These are phyloP conservation scores for Rosa multiflora DNA, from an alignment of 306 rosid species.

Conservation along the genomic window DNA sequence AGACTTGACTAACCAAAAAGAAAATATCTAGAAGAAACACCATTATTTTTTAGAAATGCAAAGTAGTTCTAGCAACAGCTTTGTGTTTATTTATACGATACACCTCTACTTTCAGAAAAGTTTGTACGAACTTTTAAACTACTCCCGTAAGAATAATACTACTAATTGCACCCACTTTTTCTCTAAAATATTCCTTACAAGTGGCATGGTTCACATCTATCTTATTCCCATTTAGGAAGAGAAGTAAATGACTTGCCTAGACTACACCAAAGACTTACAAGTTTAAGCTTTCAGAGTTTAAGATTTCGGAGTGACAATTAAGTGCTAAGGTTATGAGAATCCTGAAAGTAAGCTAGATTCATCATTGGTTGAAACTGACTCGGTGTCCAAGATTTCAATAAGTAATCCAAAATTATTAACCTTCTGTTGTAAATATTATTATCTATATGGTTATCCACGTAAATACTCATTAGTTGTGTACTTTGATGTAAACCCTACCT, in stretches of 20 bases:
- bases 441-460: too few relatives aligned
- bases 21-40: not conserved
- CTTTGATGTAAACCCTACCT: too few relatives aligned
- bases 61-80: not conserved
- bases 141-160: not conserved
- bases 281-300: not conserved
- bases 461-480: too few relatives aligned
- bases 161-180: not conserved
- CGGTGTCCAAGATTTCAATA: slow-evolving; percentile 33
- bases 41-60: too few relatives aligned
- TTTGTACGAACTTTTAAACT: not conserved
- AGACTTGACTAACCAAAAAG: not conserved
- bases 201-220: not conserved
- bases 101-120: not conserved
- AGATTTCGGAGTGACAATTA: too few relatives aligned
- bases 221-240: not conserved
- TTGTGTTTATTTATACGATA: not conserved
- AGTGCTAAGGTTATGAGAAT: too few relatives aligned
- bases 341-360: too few relatives aligned
- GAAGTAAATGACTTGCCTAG: not conserved
- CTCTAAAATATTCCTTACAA: not conserved
- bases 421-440: too few relatives aligned
- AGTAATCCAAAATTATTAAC: not conserved
- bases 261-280: too few relatives aligned
- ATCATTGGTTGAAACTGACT: slow-evolving; percentile 11